Conservation (phyloP, 2,329 filamentous ascomycete genomes). For the Epichloe sibirici region DNA sequence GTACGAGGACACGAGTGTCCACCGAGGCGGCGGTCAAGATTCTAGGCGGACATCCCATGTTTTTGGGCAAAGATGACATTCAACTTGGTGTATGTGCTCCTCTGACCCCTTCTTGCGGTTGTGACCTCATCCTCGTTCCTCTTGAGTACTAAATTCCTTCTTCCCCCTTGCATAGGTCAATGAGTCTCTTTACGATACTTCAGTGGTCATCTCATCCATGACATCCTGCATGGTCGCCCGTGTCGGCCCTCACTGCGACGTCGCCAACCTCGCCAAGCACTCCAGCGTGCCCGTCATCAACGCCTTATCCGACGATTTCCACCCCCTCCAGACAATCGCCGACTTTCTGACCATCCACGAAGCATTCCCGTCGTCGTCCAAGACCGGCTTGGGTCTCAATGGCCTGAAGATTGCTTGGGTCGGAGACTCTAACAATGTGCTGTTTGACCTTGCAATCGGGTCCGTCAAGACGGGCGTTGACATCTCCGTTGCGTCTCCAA, state of each 20-base stretch:
- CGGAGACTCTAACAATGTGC: slow-evolving; percentile 92
- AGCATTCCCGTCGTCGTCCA: slow-evolving; percentile 45
- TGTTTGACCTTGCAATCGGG: slow-evolving; percentile 84
- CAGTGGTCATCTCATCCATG: slow-evolving; percentile 89
- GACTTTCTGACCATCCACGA: slow-evolving; percentile 89
- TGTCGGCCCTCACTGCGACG: slow-evolving; percentile 65
- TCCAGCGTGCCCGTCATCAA: slow-evolving; percentile 76
- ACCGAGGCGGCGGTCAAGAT: slow-evolving; percentile 84
- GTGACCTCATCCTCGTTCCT: neutral
- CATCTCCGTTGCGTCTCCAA: slow-evolving; percentile 75
- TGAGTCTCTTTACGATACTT: slow-evolving; percentile 87
- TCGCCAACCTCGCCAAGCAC: slow-evolving; percentile 56
- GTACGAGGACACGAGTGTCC: slow-evolving; percentile 83
- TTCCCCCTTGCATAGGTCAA: slow-evolving; percentile 48
- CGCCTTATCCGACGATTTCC: slow-evolving; percentile 78
- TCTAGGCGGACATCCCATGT: slow-evolving; percentile 91
- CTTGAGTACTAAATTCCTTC: neutral
- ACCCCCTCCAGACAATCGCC: slow-evolving; percentile 87
- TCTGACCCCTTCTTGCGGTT: neutral
- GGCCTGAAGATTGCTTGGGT: slow-evolving; percentile 92
- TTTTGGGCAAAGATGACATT: slow-evolving; percentile 89
- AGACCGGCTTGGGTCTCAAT: slow-evolving; percentile 51
- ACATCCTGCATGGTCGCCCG: slow-evolving; percentile 72
- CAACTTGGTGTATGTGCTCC: slow-evolving; percentile 63
- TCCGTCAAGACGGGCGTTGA: slow-evolving; percentile 80